Evolutionary conservation across 768 basidiomycete genomes (phyloP).

Genomic region (Podaxis sp.): DNA sequence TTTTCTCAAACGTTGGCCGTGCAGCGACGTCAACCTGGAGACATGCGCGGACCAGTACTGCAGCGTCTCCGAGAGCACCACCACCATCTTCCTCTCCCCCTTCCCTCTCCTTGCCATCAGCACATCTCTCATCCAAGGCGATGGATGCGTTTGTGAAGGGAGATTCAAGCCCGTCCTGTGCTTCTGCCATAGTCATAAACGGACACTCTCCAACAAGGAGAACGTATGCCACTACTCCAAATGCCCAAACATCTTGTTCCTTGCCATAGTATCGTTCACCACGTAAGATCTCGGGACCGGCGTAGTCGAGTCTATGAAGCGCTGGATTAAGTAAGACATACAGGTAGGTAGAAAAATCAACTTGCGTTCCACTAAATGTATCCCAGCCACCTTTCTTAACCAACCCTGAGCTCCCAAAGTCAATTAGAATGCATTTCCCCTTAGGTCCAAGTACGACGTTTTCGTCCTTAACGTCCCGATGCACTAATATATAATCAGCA

Average conservation of each 20-base stretch:
- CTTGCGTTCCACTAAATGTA: conserved; percentile 91
- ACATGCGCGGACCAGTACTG: conserved; percentile 81
- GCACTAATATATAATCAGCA: conserved; percentile 50
- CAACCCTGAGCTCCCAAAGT: conserved; percentile 92
- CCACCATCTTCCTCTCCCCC: conserved; percentile 84
- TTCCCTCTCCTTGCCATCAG: conserved; percentile 67
- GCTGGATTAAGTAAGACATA: conserved; percentile 14
- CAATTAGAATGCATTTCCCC: conserved; percentile 89
- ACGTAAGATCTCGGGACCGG: conserved; percentile 93
- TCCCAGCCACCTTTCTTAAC: conserved; percentile 87
- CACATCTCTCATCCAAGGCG: conserved; percentile 77
- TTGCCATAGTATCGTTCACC: conserved; percentile 95
- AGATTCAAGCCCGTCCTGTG: conserved; percentile 78
- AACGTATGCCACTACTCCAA: conserved; percentile 96
- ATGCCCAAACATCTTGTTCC: conserved; percentile 98
- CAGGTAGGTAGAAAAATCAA: conserved; percentile 22
- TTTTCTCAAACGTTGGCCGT: conserved; percentile 84
- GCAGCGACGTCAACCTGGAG: conserved; percentile 74
- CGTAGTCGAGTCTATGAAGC: conserved; percentile 76
- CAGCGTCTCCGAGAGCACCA: conserved; percentile 81
- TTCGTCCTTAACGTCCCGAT: conserved; percentile 98
- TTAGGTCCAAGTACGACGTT: conserved; percentile 83
- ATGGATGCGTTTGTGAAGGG: conserved; percentile 78
- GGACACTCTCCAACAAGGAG: conserved; percentile 91
- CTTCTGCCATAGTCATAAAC: conserved; percentile 88